These are phyloP conservation scores for Hirsutella rhossiliensis DNA, from an alignment of 2,329 filamentous ascomycete species.

Conservation along the genomic window DNA sequence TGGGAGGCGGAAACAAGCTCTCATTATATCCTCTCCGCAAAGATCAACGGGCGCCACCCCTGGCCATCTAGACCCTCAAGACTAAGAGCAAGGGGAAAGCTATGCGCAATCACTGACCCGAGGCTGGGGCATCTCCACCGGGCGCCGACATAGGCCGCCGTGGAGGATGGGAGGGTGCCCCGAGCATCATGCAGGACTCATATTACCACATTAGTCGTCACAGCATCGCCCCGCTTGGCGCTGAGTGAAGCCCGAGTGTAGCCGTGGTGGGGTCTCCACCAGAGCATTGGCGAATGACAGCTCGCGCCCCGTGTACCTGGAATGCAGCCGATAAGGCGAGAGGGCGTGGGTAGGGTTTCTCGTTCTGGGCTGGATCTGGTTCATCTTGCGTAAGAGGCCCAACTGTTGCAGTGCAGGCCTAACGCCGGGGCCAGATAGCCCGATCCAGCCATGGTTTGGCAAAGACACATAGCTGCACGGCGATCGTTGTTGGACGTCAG, in stretches of 20 bases:
- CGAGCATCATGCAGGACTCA: conserved; percentile 1
- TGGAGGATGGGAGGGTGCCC: background rate
- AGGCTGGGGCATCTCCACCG: background rate
- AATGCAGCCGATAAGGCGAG: conserved; percentile 9
- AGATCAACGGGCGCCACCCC: background rate
- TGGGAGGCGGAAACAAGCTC: background rate
- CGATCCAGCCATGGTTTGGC: too few species aligned
- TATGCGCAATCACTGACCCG: background rate
- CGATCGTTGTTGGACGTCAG: too few species aligned
- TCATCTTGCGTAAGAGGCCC: background rate
- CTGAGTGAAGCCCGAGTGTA: conserved; percentile 10
- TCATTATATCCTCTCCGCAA: background rate
- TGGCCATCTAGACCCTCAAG: background rate
- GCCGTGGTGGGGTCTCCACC: conserved; percentile 8
- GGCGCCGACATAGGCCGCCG: background rate
- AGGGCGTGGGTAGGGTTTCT: background rate
- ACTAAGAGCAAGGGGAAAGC: background rate
- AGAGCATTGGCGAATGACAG: conserved; percentile 5
- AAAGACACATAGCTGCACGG: too few species aligned
- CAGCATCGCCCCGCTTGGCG: conserved; percentile 8
- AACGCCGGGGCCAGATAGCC: background rate
- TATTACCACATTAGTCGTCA: conserved; percentile 3
- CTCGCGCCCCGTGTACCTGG: conserved; percentile 2
- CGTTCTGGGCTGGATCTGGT: background rate
- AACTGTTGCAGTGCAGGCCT: background rate